A percentile compares a stretch with the other conserved stretches of the same genome.
These are phyloP conservation scores for Saussurea involucrata DNA, from an alignment of 129 eudicot genomes.

Conservation along the genomic window DNA sequence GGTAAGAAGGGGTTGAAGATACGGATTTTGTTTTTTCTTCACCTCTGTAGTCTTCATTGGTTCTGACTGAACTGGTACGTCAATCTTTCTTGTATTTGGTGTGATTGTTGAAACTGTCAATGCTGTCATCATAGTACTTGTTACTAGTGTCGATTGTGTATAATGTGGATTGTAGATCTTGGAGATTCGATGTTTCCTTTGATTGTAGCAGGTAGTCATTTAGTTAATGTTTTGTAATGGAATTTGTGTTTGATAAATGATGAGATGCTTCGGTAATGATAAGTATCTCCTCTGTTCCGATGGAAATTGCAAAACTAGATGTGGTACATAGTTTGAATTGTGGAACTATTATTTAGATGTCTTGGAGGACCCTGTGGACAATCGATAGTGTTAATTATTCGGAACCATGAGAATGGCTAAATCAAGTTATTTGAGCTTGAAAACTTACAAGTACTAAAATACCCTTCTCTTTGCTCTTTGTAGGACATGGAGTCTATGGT, in stretches of 20 bases:
- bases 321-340: neutral
- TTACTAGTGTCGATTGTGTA: no score
- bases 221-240: no score
- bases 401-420: neutral
- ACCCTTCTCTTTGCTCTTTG: neutral
- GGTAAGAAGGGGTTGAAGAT: no score
- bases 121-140: neutral
- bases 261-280: neutral
- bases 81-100: neutral
- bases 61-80: neutral
- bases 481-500: slow-evolving; percentile 96
- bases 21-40: no score
- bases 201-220: no score
- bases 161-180: neutral
- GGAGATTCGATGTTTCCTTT: neutral
- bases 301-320: neutral
- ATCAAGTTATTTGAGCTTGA: neutral
- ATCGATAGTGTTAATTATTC: neutral
- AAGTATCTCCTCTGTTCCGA: no score
- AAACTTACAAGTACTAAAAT: neutral
- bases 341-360: neutral
- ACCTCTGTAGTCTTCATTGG: no score
- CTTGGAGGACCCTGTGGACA: neutral
- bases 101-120: neutral
- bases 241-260: no score